Conservation (phyloP, 768 basidiomycete genomes). For the Megacollybia marginata region DNA sequence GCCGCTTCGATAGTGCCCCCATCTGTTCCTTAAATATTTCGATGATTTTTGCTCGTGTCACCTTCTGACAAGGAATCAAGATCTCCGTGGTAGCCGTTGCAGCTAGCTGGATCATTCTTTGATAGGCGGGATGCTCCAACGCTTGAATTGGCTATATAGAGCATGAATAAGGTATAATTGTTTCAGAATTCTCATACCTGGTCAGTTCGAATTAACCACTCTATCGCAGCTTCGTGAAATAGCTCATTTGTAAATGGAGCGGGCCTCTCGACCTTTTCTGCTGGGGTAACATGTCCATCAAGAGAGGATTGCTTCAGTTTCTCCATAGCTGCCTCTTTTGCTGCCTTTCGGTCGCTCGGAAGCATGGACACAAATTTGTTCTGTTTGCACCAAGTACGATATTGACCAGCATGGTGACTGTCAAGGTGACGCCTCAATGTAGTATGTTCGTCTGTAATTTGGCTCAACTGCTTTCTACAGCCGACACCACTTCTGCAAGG, state of each 20-base stretch:
- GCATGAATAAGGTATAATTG: too few species aligned
- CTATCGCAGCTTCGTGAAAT: conserved; percentile 12
- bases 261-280: conserved; percentile 3
- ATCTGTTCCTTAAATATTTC: conserved; percentile 14
- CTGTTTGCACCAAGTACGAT: conserved; percentile 1
- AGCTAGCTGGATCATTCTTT: conserved; percentile 29
- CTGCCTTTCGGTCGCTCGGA: conserved; percentile 2
- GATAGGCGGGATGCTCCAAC: conserved; percentile 28
- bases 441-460: background rate
- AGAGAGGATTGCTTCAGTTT: background rate
- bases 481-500: background rate
- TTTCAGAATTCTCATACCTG: too few species aligned
- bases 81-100: conserved; percentile 27
- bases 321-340: background rate
- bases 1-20: too few species aligned
- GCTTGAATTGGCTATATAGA: conserved; percentile 21
- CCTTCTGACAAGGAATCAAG: conserved; percentile 23
- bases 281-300: too few species aligned
- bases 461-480: background rate
- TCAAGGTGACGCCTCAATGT: background rate
- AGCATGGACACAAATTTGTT: conserved; percentile 6
- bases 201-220: conserved; percentile 20
- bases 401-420: background rate
- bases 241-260: conserved; percentile 10
- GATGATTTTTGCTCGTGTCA: conserved; percentile 19